phyloP scores from a whole-genome alignment of 2,329 filamentous ascomycete genomes.

The Gaeumannomyces sp. region DNA sequence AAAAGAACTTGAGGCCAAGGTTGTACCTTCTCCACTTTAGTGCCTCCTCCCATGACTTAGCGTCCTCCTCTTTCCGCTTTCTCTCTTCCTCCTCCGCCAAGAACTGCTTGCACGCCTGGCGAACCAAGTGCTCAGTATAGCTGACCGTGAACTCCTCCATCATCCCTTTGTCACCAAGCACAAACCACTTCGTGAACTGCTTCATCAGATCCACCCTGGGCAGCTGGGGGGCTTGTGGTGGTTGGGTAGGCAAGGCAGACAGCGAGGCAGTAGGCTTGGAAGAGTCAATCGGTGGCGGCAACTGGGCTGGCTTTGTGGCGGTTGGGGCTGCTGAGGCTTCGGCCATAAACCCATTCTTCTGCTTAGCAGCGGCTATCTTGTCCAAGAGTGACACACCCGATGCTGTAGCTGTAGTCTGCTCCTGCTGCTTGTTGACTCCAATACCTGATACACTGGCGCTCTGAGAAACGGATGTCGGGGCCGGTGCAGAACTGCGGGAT shows the following conservation, averaged over 20 bases:
- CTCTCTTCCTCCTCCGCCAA: constrained; percentile 34
- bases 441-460: neutral
- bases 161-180: constrained; percentile 46
- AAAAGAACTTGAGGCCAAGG: constrained; percentile 49
- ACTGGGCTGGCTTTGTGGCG: neutral
- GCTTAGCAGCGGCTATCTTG: neutral
- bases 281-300: neutral
- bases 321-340: neutral
- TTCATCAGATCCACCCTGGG: constrained; percentile 35
- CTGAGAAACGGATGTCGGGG: neutral
- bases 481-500: neutral
- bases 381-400: neutral
- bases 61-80: constrained; percentile 41
- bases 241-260: constrained; percentile 7
- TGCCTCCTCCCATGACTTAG: constrained; percentile 38
- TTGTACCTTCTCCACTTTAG: constrained; percentile 42
- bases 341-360: neutral
- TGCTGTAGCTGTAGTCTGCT: neutral
- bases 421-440: neutral
- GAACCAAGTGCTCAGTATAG: constrained; percentile 39
- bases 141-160: constrained; percentile 43
- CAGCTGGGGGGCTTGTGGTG: constrained; percentile 12
- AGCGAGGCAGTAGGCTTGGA: neutral
- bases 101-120: constrained; percentile 34
- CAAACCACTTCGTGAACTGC: constrained; percentile 48